Evolutionary conservation across 176 grass and related monocot genomes (phyloP), one percentile per base, ranked within the genome.

Genomic region (Bothriochloa decipiens): DNA sequence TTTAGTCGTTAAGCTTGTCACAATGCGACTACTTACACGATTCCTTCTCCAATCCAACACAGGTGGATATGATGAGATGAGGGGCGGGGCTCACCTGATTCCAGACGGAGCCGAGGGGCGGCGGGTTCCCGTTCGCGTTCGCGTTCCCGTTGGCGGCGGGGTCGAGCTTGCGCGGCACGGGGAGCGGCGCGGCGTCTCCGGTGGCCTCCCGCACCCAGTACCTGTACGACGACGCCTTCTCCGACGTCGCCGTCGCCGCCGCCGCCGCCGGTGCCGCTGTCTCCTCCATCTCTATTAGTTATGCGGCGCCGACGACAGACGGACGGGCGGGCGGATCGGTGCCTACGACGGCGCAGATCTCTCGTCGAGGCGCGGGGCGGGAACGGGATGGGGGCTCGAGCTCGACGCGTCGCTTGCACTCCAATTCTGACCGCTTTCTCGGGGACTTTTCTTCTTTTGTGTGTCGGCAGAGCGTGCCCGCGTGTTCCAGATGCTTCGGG

Each of bases 81-180:
- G 42, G 22, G n/a, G 23, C 26, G 62, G 0, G 2, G 3, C 83
- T 23, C 14, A 95, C 95, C 96, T 99, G 91, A 61, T 99, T 99
- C 96, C 96, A 99, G 39, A 90, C 96, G 74, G 96, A 99, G 73
- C 96, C 96, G 45, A 99, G 88, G 28, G 91, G 70, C 15, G 82
- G 65, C 4, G 87, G 70, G 75, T 93, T 78, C 35, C 80, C 77
- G 40, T 81, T 84, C 18, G 81, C 83, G 58, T 43, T 43, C 9
- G 42, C 40, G 40, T 80, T 57, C 35, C 80, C 85, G 63, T 87
- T 82, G 80, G 80, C 40, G 40, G 29, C 52, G 41, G 89, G 57
- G 60, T 90, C 86, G 60, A 98, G 91, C 93, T 89, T 95, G 25
- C 89, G 89, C 9, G 91, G 96, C 1, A 79, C 87, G 3, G 93